phyloP scores from a whole-genome alignment of 805 yeast species.

The Danielia reshetovae region DNA sequence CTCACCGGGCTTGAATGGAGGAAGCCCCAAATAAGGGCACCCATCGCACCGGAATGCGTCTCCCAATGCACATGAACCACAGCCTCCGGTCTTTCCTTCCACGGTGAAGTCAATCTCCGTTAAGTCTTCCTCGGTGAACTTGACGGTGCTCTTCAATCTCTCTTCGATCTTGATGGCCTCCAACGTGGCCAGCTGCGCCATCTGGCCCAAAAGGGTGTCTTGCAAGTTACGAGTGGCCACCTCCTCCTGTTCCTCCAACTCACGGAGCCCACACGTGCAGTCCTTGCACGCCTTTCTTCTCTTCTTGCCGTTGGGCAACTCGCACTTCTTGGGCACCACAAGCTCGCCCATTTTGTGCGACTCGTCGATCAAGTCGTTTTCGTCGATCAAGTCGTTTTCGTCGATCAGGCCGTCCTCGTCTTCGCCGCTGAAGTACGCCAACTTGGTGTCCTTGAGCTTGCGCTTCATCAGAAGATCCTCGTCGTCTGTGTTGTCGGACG shows the following conservation, averaged over 20 bases:
- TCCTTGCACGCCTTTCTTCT: constrained; percentile 96
- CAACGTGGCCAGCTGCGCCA: constrained; percentile 49
- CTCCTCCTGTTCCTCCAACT: constrained; percentile 69
- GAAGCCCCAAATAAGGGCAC: constrained; percentile 94
- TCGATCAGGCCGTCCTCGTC: constrained; percentile 50
- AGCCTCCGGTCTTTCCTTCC: constrained; percentile 96
- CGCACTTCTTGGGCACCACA: constrained; percentile 58
- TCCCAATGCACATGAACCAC: constrained; percentile 95
- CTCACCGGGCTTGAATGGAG: constrained; percentile 98
- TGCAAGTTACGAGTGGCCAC: constrained; percentile 41
- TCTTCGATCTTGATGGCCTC: constrained; percentile 56
- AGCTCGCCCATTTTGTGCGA: constrained; percentile 30
- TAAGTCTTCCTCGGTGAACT: constrained; percentile 63
- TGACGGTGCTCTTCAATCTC: constrained; percentile 37
- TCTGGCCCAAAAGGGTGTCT: constrained; percentile 39
- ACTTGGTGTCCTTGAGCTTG: constrained; percentile 43
- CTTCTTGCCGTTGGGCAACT: constrained; percentile 47
- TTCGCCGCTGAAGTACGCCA: constrained; percentile 51
- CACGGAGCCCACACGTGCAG: constrained; percentile 96
- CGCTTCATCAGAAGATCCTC: constrained; percentile 41
- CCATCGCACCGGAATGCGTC: constrained; percentile 99
- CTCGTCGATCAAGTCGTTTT: constrained; percentile 35
- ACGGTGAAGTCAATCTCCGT: constrained; percentile 93
- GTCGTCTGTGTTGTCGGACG: constrained; percentile 38
- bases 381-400: constrained; percentile 53